Evolutionary conservation across 2,329 filamentous ascomycete species (phyloP).

Genomic region (Emmonsia crescens): DNA sequence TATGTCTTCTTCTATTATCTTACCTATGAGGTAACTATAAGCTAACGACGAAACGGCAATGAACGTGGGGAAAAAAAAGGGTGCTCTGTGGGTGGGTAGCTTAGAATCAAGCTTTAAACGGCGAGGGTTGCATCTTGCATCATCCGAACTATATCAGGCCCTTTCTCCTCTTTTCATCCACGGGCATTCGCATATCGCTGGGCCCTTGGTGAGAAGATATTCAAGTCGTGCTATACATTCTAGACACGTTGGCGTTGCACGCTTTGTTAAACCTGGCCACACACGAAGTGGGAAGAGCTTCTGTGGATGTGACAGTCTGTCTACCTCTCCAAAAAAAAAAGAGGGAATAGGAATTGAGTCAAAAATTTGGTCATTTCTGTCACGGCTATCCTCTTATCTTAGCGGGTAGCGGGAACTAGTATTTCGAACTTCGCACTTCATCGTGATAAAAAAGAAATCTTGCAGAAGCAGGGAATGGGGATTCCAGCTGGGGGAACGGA

Average conservation of each 20-base stretch:
- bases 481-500: background rate
- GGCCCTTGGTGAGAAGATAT: slow-evolving; percentile 7
- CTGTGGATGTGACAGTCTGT: slow-evolving; percentile 10
- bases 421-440: background rate
- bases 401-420: background rate
- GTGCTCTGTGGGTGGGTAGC: background rate
- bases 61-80: background rate
- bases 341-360: background rate
- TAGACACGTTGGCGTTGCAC: slow-evolving; percentile 10
- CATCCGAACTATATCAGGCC: background rate
- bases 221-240: slow-evolving; percentile 6
- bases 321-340: slow-evolving; percentile 10
- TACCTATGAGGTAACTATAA: background rate
- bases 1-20: background rate
- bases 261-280: slow-evolving; percentile 5
- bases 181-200: slow-evolving; percentile 8
- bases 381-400: background rate
- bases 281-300: background rate
- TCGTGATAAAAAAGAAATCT: background rate
- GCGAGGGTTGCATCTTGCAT: background rate
- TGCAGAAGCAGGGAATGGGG: background rate
- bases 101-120: background rate
- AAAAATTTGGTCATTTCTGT: background rate
- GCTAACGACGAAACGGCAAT: background rate
- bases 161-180: slow-evolving; percentile 6